A percentile compares a stretch with the other conserved stretches of the same genome.
phyloP scores from a whole-genome alignment of 495 filamentous ascomycete species.

The Podospora fimiseda region DNA sequence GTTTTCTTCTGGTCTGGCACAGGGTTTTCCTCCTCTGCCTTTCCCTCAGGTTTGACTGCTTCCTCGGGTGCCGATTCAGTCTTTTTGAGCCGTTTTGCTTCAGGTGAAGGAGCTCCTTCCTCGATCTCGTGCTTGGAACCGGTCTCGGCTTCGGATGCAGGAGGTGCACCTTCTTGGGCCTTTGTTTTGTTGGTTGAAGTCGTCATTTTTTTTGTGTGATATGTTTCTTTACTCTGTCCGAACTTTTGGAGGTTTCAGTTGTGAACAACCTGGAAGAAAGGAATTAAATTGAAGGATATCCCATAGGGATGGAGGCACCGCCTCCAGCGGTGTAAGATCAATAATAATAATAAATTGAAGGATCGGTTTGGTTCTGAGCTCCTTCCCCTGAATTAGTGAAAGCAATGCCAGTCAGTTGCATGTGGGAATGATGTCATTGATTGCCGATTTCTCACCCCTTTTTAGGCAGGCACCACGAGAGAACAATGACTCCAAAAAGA shows the following conservation, averaged over 20 bases:
- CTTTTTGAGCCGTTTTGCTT: background rate
- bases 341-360: too few relatives aligned
- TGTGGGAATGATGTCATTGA: background rate
- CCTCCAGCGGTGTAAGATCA: too few relatives aligned
- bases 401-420: background rate
- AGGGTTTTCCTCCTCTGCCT: background rate
- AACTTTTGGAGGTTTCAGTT: background rate
- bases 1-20: background rate
- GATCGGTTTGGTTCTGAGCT: too few relatives aligned
- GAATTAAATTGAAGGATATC: too few relatives aligned
- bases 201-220: background rate
- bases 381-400: background rate
- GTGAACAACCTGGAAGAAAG: too few relatives aligned
- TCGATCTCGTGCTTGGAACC: background rate
- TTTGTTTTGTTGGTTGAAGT: background rate
- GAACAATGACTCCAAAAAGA: too few relatives aligned
- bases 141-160: background rate
- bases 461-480: too few relatives aligned
- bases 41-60: background rate
- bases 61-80: too few relatives aligned
- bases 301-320: too few relatives aligned
- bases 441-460: background rate
- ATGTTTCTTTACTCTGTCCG: background rate
- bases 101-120: background rate
- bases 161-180: background rate